Conservation (phyloP, 495 filamentous ascomycete genomes). For the Podospora australis region DNA sequence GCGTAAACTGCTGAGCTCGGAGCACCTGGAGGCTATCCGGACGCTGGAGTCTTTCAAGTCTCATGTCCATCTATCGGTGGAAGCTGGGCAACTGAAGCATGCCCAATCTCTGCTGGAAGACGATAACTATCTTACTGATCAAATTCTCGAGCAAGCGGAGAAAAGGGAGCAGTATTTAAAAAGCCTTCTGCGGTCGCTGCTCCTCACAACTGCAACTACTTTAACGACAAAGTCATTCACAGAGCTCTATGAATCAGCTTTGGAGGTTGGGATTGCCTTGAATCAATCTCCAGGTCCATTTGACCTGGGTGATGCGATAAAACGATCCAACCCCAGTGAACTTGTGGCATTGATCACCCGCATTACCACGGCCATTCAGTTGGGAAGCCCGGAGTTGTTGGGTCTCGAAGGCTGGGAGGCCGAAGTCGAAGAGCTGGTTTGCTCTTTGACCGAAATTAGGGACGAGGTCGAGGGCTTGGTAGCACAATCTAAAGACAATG, state of each 20-base stretch:
- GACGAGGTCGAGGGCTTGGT: slow-evolving; percentile 33
- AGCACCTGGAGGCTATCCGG: slow-evolving; percentile 69
- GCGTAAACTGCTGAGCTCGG: slow-evolving; percentile 38
- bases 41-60: slow-evolving; percentile 73
- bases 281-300: slow-evolving; percentile 17
- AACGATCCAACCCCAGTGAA: slow-evolving; percentile 36
- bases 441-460: slow-evolving; percentile 33
- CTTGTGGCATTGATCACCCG: slow-evolving; percentile 29
- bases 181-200: slow-evolving; percentile 24
- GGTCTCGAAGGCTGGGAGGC: slow-evolving; percentile 26
- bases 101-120: slow-evolving; percentile 36
- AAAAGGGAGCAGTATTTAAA: slow-evolving; percentile 17
- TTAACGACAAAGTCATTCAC: slow-evolving; percentile 22
- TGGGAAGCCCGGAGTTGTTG: slow-evolving; percentile 32
- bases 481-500: slow-evolving; percentile 33
- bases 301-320: slow-evolving; percentile 31
- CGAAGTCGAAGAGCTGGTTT: slow-evolving; percentile 29
- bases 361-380: slow-evolving; percentile 27
- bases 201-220: slow-evolving; percentile 14
- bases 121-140: slow-evolving; percentile 28
- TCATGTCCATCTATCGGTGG: slow-evolving; percentile 35
- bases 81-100: slow-evolving; percentile 24
- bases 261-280: slow-evolving; percentile 29
- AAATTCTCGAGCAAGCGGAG: slow-evolving; percentile 17
- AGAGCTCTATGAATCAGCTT: slow-evolving; percentile 33